Percentiles rank a stretch among this genome's conserved stretches.
Conservation (phyloP, 306 rosid species). For the Myrica gale region DNA sequence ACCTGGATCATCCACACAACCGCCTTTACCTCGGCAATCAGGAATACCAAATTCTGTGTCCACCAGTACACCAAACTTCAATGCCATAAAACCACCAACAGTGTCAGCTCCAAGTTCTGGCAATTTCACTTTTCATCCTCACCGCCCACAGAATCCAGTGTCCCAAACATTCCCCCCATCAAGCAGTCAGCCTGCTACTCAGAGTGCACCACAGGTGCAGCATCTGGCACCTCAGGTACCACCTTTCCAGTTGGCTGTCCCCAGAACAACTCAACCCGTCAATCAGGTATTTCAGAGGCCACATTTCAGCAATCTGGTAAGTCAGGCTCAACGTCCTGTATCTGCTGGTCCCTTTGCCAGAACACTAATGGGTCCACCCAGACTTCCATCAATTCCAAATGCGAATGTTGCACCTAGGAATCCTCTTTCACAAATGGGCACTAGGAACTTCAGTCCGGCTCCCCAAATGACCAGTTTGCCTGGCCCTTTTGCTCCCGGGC, state of each 20-base stretch:
- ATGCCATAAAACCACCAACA: conserved; percentile 39
- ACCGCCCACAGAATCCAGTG: conserved; percentile 44
- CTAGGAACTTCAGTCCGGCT: conserved; percentile 53
- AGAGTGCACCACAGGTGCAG: conserved; percentile 39
- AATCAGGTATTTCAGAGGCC: conserved; percentile 56
- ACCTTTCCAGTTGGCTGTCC: conserved; percentile 41
- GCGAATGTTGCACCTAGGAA: conserved; percentile 41
- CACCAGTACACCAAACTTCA: conserved; percentile 34
- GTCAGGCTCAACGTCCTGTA: conserved; percentile 44
- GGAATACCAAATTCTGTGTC: conserved; percentile 51
- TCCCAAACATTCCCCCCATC: conserved; percentile 42
- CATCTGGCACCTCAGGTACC: conserved; percentile 43
- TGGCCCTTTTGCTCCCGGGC: conserved; percentile 39
- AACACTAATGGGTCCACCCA: conserved; percentile 43
- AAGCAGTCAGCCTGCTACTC: conserved; percentile 41
- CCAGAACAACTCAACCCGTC: conserved; percentile 39
- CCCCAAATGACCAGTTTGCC: conserved; percentile 47
- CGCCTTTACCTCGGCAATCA: conserved; percentile 45
- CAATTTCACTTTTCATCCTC: conserved; percentile 68
- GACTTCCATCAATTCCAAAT: conserved; percentile 50
- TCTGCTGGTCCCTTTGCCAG: conserved; percentile 44
- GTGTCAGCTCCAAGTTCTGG: conserved; percentile 48
- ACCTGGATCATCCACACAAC: conserved; percentile 40
- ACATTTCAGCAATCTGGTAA: conserved; percentile 41
- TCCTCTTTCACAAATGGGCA: conserved; percentile 47